Conservation (phyloP, 345 rosid genomes). For the rapeseed (Brassica napus) region Da-Ae NC_063442.1:12419001-12419500, state of each 20-base stretch:
- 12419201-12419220: background rate
- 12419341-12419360: background rate
- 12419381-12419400: conserved; percentile 54
- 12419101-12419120: background rate
- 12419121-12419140: background rate
- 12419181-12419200: background rate
- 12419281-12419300: background rate
- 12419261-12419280: background rate
- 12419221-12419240: background rate
- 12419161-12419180: background rate
- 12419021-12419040: background rate
- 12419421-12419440: conserved; percentile 55
- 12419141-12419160: background rate
- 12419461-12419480: conserved; percentile 47
- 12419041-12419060: background rate
- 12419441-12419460: conserved; percentile 42
- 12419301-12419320: background rate
- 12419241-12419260: background rate
- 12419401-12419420: conserved; percentile 61
- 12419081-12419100: background rate
- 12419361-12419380: conserved; percentile 53
- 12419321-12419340: background rate
- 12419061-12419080: background rate
- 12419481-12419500: conserved; percentile 61
- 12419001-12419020: background rate